Percentiles rank a stretch among this genome's conserved stretches.
These are phyloP conservation scores for Sicyos edulis DNA, from an alignment of 306 rosid species.

Conservation along the genomic window DNA sequence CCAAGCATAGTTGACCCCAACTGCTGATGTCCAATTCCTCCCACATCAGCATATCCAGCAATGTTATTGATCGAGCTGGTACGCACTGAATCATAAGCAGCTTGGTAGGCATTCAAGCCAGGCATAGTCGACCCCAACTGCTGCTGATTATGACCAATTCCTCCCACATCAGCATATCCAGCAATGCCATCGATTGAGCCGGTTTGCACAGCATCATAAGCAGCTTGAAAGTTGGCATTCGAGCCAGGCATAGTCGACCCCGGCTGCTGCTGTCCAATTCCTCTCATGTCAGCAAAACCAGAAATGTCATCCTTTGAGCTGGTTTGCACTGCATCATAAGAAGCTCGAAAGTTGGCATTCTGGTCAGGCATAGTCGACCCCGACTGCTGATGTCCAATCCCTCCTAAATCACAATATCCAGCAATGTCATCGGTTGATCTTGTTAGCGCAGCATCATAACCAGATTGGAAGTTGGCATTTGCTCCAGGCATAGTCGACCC, in stretches of 20 bases:
- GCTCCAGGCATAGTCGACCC: slow-evolving; percentile 27
- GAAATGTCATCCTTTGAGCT: slow-evolving; percentile 17
- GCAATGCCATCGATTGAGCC: slow-evolving; percentile 14
- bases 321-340: slow-evolving; percentile 15
- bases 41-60: slow-evolving; percentile 13
- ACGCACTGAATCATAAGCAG: slow-evolving; percentile 16
- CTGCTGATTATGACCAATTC: slow-evolving; percentile 14
- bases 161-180: slow-evolving; percentile 19
- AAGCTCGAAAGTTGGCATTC: slow-evolving; percentile 17
- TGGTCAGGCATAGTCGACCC: slow-evolving; percentile 28
- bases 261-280: slow-evolving; percentile 21
- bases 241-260: slow-evolving; percentile 28
- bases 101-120: slow-evolving; percentile 25
- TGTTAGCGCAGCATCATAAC: slow-evolving; percentile 14
- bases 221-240: slow-evolving; percentile 15
- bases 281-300: slow-evolving; percentile 26
- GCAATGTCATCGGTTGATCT: slow-evolving; percentile 17
- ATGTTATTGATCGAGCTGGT: slow-evolving; percentile 13
- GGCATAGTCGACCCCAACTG: slow-evolving; percentile 25
- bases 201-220: slow-evolving; percentile 14
- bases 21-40: slow-evolving; percentile 24
- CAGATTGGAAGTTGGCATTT: slow-evolving; percentile 15
- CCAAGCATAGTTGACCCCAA: slow-evolving; percentile 25
- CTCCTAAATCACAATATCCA: slow-evolving; percentile 17
- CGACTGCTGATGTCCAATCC: slow-evolving; percentile 21